Base-by-base conservation (phyloP, 208 protist species). In the Crithidia brevicula region DNA sequence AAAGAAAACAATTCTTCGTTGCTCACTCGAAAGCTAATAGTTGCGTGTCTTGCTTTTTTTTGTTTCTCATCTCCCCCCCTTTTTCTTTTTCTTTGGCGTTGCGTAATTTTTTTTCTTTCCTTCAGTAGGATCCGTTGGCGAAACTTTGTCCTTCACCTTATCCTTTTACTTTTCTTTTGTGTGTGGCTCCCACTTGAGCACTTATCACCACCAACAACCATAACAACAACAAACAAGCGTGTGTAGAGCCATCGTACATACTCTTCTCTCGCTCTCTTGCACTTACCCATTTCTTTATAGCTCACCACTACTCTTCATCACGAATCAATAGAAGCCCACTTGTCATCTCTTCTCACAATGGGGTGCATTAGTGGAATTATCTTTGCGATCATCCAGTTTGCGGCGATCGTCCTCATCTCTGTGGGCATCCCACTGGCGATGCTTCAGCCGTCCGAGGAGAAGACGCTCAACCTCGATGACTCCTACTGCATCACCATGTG, bases 401-500 rank as follows among this genome's bases (percentile, higher is more conserved):
- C 46, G 18, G 53, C 74, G 9, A n/a, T 80, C 1, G 51, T 80
- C 10, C 47, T 80, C 16, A 58, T 75, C 33, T 27, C 31, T 10
- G 60, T 80, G 1, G 61, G 68, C 9, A 59, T 53, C 7, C 57
- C 68, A 36, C 42, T 80, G 0, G 74, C 52, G 16, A 69, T 75
- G 68, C 62, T 60, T 42, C 60, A 51, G 34, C 67, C 74, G 2
- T 27, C 18, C 23, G 47, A 61, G 23, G 68, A 61, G 16, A 63
- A 64, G 4, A 13, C 15, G n/a, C 16, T 38, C 16, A 51, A 53
- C 7, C 2, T 70, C 28, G 20, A 25, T 34, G 57, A 69, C 13
- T 34, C 36, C 23, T 79, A 69, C 47, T 86, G 81, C 62, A 65
- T 85, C 38, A 80, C 68, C 0, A 65, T 89, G 71, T 89, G 83